Percentiles rank a stretch among this genome's conserved stretches.
phyloP scores from a whole-genome alignment of 2,329 filamentous ascomycete genomes.

The Pseudocercospora musae region DNA sequence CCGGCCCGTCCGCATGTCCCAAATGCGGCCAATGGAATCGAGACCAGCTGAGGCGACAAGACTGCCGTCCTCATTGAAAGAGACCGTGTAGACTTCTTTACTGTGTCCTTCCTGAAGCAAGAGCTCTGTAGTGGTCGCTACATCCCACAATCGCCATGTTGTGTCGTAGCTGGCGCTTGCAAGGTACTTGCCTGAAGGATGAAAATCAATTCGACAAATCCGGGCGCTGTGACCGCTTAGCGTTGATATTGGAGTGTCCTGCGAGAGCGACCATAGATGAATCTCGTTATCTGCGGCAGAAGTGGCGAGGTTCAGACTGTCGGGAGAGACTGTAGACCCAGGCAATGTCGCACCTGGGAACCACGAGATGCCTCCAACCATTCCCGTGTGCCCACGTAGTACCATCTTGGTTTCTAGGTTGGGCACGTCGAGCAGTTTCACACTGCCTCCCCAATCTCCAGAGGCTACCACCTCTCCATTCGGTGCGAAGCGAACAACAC shows the following conservation, averaged over 20 bases:
- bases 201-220: conserved; percentile 90
- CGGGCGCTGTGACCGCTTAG: conserved; percentile 80
- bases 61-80: conserved; percentile 88
- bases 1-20: conserved; percentile 88
- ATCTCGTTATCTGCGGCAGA: conserved; percentile 86
- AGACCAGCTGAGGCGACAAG: conserved; percentile 87
- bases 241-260: conserved; percentile 80
- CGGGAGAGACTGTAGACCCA: conserved; percentile 62
- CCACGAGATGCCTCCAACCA: conserved; percentile 89
- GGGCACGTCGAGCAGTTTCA: conserved; percentile 82
- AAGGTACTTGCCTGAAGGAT: conserved; percentile 84
- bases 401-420: conserved; percentile 72
- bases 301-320: conserved; percentile 79
- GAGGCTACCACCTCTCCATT: conserved; percentile 79
- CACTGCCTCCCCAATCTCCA: conserved; percentile 87
- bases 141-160: conserved; percentile 95
- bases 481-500: conserved; percentile 87
- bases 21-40: conserved; percentile 91
- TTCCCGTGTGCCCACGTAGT: conserved; percentile 80
- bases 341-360: conserved; percentile 75
- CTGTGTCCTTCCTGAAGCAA: conserved; percentile 92
- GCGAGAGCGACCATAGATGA: conserved; percentile 82
- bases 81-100: conserved; percentile 83
- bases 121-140: conserved; percentile 78
- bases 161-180: conserved; percentile 95